Conservation (phyloP, 139 green algal genomes). For the Chlamydomonas schloesseri region DNA sequence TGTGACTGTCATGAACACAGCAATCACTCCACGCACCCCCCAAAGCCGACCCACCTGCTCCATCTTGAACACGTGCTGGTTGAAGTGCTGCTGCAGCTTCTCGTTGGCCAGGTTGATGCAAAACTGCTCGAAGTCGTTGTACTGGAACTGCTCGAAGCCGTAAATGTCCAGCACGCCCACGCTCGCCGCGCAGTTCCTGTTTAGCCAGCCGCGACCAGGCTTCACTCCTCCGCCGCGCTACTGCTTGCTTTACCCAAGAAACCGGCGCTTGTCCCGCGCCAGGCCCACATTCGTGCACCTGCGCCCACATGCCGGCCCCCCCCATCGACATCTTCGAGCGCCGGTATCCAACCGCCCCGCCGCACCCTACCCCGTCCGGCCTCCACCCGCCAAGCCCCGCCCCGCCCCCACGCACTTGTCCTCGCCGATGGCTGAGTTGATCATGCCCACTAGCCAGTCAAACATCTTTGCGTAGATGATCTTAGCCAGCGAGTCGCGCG, state of each 20-base stretch:
- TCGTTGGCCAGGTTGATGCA: slow-evolving; percentile 99
- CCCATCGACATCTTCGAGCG: too few relatives aligned
- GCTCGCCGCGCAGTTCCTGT: slow-evolving; percentile 62
- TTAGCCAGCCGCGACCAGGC: neutral
- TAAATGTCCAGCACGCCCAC: slow-evolving; percentile 98
- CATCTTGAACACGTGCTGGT: slow-evolving; percentile 99
- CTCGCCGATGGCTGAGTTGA: slow-evolving; percentile 77
- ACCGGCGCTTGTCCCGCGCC: too few relatives aligned
- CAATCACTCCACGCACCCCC: too few relatives aligned
- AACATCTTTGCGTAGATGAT: slow-evolving; percentile 96
- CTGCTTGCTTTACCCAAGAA: neutral
- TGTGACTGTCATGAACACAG: too few relatives aligned
- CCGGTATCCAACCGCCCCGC: too few relatives aligned
- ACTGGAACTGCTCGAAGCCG: slow-evolving; percentile 94
- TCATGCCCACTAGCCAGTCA: slow-evolving; percentile 93
- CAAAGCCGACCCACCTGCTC: slow-evolving; percentile 81
- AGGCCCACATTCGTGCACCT: too few relatives aligned
- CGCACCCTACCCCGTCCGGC: neutral
- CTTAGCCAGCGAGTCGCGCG: slow-evolving; percentile 95
- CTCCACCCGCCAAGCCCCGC: too few relatives aligned
- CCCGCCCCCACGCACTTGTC: slow-evolving; percentile 44
- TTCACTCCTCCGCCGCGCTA: neutral
- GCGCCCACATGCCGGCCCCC: too few relatives aligned
- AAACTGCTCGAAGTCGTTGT: slow-evolving; percentile 97
- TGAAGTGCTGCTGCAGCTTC: slow-evolving; percentile 99